Base-by-base conservation (phyloP, 768 basidiomycete genomes). In the Lentinula sp. region DNA sequence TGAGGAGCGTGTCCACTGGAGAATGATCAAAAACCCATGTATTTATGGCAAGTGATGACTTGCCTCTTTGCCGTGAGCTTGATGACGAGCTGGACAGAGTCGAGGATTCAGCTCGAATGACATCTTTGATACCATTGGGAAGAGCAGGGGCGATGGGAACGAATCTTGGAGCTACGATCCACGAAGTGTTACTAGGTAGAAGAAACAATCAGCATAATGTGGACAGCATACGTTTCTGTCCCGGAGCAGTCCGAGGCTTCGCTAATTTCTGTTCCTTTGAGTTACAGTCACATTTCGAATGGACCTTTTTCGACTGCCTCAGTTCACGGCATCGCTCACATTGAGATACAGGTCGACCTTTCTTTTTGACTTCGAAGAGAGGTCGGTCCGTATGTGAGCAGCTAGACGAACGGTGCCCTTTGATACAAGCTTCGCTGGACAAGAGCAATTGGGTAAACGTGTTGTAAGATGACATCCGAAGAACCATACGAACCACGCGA, bases 281-380 rank as follows among this genome's bases (percentile, higher is more conserved):
- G 59, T 80, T 77, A 64, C 92, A 93, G 57, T 81, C 86, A 70
- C 91, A 93, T 68, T 90, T 93, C 35, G 89, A 88, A 69, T 94
- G 92, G 35, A 93, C 79, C 63, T 83, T 85, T 72, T 86, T 88
- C 46, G 86, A 87, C 72, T 91, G 88, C 16, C 94, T 83, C 37
- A 91, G 79, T 66, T 91, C 84, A 39, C 92, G 85, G 69, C 95
- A 96, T 65, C 85, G 86, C 58, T 84, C 80, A 74, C 95, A 97
- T 70, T 96, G 94, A 6, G 94, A 93, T 15, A 93, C 84, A 0
- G 95, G 95, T 6, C 95, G 82, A 2, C 95, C 95, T 70, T 96
- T 95, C 78, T 89, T 91, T 80, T 94, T 92, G 61, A 96, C 87
- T 71, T 95, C 92, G 64, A 91, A 94, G n/a, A 97, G 78, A 4